Conservation (phyloP, 1,139 yeast species). For the Meyerozyma smithsonii region DNA sequence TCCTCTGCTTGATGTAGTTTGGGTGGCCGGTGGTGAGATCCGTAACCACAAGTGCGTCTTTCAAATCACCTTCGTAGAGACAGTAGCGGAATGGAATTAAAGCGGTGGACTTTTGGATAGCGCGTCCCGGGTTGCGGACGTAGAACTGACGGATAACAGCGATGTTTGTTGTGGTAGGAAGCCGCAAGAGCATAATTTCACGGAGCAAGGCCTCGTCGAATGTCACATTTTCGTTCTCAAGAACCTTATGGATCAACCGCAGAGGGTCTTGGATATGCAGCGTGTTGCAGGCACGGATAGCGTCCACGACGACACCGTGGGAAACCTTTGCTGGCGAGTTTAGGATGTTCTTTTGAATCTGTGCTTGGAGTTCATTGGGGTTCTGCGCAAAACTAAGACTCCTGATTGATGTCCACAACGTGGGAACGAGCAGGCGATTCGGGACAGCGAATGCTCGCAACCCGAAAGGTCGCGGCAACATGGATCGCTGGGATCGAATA, state of each 20-base stretch:
- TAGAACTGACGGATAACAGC: conserved; percentile 32
- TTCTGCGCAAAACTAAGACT: background rate
- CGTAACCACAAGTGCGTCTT: conserved; percentile 51
- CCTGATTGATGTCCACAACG: background rate
- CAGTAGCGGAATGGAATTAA: conserved; percentile 60
- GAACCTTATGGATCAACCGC: conserved; percentile 11
- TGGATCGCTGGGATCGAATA: background rate
- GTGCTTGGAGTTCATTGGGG: background rate
- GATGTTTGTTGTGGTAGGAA: conserved; percentile 21
- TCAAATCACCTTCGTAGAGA: conserved; percentile 55
- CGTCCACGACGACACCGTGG: conserved; percentile 12
- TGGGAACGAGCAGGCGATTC: background rate
- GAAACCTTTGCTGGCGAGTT: conserved; percentile 2
- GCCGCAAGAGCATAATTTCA: conserved; percentile 28
- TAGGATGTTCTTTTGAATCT: background rate
- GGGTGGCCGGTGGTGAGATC: conserved; percentile 60
- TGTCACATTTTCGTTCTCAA: conserved; percentile 16
- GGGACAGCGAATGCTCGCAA: background rate
- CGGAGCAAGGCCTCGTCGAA: conserved; percentile 24
- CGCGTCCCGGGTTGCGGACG: conserved; percentile 24
- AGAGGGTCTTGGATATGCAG: conserved; percentile 13
- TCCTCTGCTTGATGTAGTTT: conserved; percentile 37
- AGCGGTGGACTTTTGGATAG: conserved; percentile 42
- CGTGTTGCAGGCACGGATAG: conserved; percentile 21
- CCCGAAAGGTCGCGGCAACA: background rate